Evolutionary conservation across 2,329 filamentous ascomycete genomes (phyloP).

Genomic region (Ciborinia camelliae): DNA sequence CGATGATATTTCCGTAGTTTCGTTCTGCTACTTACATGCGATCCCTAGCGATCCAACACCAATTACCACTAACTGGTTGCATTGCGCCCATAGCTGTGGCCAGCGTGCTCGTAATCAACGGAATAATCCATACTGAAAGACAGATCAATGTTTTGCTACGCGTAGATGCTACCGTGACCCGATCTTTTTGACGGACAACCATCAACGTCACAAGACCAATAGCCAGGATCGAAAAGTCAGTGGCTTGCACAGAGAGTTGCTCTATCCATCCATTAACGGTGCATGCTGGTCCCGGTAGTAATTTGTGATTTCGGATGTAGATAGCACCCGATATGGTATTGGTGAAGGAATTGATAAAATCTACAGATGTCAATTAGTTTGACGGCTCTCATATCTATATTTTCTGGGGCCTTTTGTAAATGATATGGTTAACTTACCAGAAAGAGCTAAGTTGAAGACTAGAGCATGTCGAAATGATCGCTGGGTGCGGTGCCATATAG

Average conservation of each 20-base stretch:
- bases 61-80: background rate
- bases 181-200: background rate
- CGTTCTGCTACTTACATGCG: background rate
- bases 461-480: background rate
- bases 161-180: background rate
- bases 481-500: background rate
- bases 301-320: background rate
- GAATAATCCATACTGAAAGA: background rate
- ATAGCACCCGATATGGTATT: background rate
- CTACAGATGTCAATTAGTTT: background rate
- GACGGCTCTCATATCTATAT: background rate
- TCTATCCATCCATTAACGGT: background rate
- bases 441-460: background rate
- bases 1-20: background rate
- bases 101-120: background rate
- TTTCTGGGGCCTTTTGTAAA: background rate
- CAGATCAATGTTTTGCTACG: background rate
- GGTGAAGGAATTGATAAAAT: background rate
- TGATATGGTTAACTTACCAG: background rate
- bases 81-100: background rate
- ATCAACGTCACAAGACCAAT: background rate
- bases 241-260: background rate
- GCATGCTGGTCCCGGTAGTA: background rate
- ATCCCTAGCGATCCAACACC: background rate
- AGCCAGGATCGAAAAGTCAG: background rate